Percentiles rank a stretch among this genome's conserved stretches.
Conservation (phyloP, 345 rosid genomes). For the Populus nigra region DNA sequence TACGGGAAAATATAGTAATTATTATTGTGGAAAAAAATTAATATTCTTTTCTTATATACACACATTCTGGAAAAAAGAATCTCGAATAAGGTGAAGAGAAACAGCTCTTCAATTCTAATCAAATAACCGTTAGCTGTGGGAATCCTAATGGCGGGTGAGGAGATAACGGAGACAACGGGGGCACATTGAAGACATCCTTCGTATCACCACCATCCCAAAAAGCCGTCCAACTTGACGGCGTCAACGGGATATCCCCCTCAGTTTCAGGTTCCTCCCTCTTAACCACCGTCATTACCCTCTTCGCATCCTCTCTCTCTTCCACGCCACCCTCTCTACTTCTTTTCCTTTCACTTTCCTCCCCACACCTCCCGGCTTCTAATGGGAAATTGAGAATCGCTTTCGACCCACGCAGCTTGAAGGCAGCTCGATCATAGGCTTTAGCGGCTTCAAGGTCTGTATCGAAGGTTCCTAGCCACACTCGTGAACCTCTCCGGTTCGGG, state of each 20-base stretch:
- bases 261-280: conserved; percentile 33
- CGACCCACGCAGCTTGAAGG: conserved; percentile 72
- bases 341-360: conserved; percentile 32
- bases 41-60: not conserved
- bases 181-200: conserved; percentile 4
- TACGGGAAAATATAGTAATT: too few relatives aligned
- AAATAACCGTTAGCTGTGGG: conserved; percentile 18
- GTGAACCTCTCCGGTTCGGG: conserved; percentile 64
- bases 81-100: not conserved
- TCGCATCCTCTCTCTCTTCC: conserved; percentile 1
- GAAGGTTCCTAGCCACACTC: conserved; percentile 89
- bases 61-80: not conserved
- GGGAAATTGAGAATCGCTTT: conserved; percentile 91
- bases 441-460: conserved; percentile 75
- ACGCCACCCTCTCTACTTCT: conserved; percentile 30
- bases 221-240: conserved; percentile 45
- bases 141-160: conserved; percentile 15
- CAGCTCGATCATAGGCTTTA: conserved; percentile 78
- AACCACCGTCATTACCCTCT: conserved; percentile 16
- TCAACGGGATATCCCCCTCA: conserved; percentile 24
- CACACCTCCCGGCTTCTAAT: conserved; percentile 52
- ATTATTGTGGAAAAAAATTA: too few relatives aligned
- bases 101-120: not conserved
- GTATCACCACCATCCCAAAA: conserved; percentile 31
- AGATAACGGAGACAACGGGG: conserved; percentile 27